Evolutionary conservation across 1,284 basidiomycete species (phyloP), one percentile per base, ranked within the genome.

Genomic region (Trametes hirsuta): DNA sequence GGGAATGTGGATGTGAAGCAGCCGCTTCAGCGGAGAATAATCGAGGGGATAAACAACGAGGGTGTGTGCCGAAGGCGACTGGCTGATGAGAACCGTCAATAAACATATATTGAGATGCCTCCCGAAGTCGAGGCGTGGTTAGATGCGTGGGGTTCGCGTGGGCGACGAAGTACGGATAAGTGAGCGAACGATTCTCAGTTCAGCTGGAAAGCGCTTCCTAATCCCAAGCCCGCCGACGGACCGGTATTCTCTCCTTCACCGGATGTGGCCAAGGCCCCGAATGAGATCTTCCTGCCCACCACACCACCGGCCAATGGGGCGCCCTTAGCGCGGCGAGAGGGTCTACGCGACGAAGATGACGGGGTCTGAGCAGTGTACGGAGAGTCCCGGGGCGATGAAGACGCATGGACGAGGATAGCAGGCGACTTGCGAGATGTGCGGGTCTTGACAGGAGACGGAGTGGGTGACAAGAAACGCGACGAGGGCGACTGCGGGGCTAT

Each of bases 171-270:
- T 25, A 9, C 14, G 22, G 12, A 48, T 8, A 41, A 12, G 15
- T 18, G 18, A 9, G 47, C 9, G 18, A 39, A 18, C 14, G 41
- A 12, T 21, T 25, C 53, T 75, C 71, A 87, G 53, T 76, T 74
- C 72, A 87, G 70, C 69, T 87, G 83, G 72, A 88, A 87, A 18
- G 86, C 86, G 67, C 85, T 86, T 9, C 77, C 85, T 44, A 87
- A 74, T 18, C 74, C 73, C 42, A 61, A 61, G 24, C 71, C 72
- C 21, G 66, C 69, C 12, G 68, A 68, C 2, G 68, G 65, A 9
- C 54, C 53, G n/a, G 59, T 42, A 46, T 60, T 59, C 47, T 78
- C 78, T 51, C 71, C 74, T 51, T 72, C 72, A 21, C 70, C 71
- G 11, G 76, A 69, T 8, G 73, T 65, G 37, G 67, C 69, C 56